Evolutionary conservation across 331 rosid genomes (phyloP), one percentile per base, ranked within the genome.

Genomic region (Erythrophleum ivorense): DNA sequence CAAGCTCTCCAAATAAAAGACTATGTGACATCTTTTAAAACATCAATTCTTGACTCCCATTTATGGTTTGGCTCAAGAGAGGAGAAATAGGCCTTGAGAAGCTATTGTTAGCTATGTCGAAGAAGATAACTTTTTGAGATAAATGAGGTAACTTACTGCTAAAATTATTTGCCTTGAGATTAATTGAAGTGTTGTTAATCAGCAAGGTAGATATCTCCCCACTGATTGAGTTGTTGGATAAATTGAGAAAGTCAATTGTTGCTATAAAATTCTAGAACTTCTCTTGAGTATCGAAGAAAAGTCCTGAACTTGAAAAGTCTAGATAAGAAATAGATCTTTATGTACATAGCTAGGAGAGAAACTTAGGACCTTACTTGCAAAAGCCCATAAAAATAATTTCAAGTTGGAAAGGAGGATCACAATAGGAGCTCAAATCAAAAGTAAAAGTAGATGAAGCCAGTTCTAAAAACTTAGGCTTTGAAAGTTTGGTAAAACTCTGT

Each of bases 1-100:
- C 14, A 15, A 78, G 48, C 0, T 78, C 14, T 12, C 82, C 69
- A 13, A 68, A 68, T 19, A 78, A 24, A 43, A 19, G 34, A 68
- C 68, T 78, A 11, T 68, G 3, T 6, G 31, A 31, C 31, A 55
- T 15, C 15, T 53, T 24, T 29, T 68, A 72, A 15, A 59, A 2
- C 7, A 1, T 0, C 48, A 76, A 38, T 5, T 43, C 14, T 21
- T 11, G 15, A 5, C 5, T 43, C 52, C 40, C 34, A 48, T 54
- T 36, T 10, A 59, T 24, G 65, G 10, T 59, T 6, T 59, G 65
- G 36, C 65, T 19, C 4, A 59, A 59, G 65, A 59, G 36, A 19
- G 36, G 65, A 59, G 13, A 59, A 24, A 59, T 19, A 59, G 36
- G 36, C 0, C 65, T 34, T 24, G 65, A 59, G 12, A 59, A 7